Evolutionary conservation across 2,329 filamentous ascomycete genomes (phyloP), one percentile per base, ranked within the genome.

Genomic region (Ophiostoma sp.): DNA sequence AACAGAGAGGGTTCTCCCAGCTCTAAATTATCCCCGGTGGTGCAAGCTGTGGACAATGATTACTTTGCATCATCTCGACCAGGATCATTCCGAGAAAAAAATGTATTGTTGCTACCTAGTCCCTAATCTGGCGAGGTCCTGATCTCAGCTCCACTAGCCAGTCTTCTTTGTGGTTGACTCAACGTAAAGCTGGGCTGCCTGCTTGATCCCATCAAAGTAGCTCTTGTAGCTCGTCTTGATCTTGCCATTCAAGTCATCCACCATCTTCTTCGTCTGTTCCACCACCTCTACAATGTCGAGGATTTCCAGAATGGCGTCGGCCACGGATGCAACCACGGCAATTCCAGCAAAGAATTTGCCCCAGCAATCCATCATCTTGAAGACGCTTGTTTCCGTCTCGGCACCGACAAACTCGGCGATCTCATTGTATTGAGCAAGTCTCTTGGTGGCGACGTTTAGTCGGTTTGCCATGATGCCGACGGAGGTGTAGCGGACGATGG

Each of bases 301-400:
- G 22, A 55, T 55, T 28, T 55, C 50, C n/a, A 55, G 50, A 15
- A 55, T 55, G 22, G 50, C 50, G 19, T 55, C 50, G 50, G 50
- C 50, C 11, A 55, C 50, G 50, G 50, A 55, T 8, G 50, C 22
- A 25, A 55, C 22, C 9, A 55, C 50, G 50, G 50, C 50, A 55
- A 55, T 55, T 1, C 50, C 50, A 9, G 50, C 50, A 55, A 55
- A 55, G 50, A 55, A 55, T 22, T 55, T 55, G 50, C 50, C 50
- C 50, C 50, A 55, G 50, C 50, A 55, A 22, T 55, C 50, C 50
- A 55, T 55, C 50, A 55, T 55, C 50, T 55, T 55, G 50, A 55
- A 55, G 50, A 28, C 22, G n/a, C 50, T 28, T 7, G 50, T 28
- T 22, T 55, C 22, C 22, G 9, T 55, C 50, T 55, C 50, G 50